Conservation (phyloP, 2,329 filamentous ascomycete genomes). For the Ophiobolus disseminans region DNA sequence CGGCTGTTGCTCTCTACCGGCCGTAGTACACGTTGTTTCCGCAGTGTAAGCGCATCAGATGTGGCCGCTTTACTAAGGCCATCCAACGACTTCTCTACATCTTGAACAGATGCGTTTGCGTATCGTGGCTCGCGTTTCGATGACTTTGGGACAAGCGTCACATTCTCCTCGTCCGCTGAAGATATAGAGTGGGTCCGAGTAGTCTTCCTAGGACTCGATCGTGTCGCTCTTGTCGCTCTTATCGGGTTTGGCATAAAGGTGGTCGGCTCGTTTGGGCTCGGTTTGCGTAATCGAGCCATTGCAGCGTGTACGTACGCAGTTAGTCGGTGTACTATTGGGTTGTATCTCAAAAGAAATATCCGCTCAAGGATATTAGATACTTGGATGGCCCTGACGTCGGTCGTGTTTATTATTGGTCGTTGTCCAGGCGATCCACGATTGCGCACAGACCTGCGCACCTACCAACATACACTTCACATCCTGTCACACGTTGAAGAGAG, state of each 20-base stretch:
- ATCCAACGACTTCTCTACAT: constrained; percentile 31
- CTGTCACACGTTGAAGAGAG: constrained; percentile 19
- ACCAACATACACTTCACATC: background rate
- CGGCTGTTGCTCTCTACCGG: constrained; percentile 42
- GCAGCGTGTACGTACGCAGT: background rate
- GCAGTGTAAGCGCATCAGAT: constrained; percentile 24
- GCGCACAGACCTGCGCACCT: background rate
- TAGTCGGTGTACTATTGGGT: background rate
- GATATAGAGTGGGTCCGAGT: constrained; percentile 29
- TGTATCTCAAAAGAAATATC: background rate
- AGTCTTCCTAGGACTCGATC: constrained; percentile 39
- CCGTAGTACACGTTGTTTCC: constrained; percentile 43
- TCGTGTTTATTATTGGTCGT: background rate
- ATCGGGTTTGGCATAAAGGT: constrained; percentile 27
- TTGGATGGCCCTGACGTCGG: background rate
- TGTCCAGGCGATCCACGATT: background rate
- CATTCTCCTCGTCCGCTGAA: constrained; percentile 28
- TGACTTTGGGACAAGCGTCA: constrained; percentile 34
- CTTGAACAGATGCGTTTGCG: constrained; percentile 26
- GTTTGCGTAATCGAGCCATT: constrained; percentile 48
- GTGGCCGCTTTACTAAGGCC: constrained; percentile 25
- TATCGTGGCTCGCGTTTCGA: constrained; percentile 35
- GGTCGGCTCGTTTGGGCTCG: constrained; percentile 33
- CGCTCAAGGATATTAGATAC: background rate
- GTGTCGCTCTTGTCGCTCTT: constrained; percentile 23